These are phyloP conservation scores for Neonectria punicea DNA, from an alignment of 2,329 filamentous ascomycete species.

Conservation along the genomic window DNA sequence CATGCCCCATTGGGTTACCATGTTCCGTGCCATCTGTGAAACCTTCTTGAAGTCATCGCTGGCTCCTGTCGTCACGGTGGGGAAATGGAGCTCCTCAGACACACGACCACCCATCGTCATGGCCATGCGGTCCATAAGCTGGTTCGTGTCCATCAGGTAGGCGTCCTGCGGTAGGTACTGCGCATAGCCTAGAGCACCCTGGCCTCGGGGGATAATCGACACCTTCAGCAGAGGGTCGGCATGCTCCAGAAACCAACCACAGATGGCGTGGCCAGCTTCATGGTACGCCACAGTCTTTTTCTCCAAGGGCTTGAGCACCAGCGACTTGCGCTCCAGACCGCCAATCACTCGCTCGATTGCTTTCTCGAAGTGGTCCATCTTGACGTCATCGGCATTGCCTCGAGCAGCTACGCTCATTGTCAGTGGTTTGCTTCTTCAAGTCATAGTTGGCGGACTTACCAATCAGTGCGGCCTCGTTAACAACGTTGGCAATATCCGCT, in stretches of 20 bases:
- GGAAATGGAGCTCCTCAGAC: constrained; percentile 95
- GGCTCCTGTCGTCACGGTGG: constrained; percentile 93
- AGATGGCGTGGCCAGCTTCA: constrained; percentile 97
- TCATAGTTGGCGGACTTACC: constrained; percentile 66
- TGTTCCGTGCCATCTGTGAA: constrained; percentile 91
- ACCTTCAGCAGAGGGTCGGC: constrained; percentile 99
- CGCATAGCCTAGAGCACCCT: constrained; percentile 93
- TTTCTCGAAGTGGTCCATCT: constrained; percentile 93
- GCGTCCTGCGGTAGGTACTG: constrained; percentile 96
- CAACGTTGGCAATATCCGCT: constrained; percentile 97
- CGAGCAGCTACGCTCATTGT: constrained; percentile 75
- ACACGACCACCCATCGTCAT: constrained; percentile 98
- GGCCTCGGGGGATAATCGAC: constrained; percentile 95
- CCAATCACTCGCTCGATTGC: constrained; percentile 98
- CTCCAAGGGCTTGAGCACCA: constrained; percentile 92
- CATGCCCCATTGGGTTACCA: constrained; percentile 99
- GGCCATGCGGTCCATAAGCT: constrained; percentile 99
- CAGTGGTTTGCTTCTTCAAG: constrained; percentile 12
- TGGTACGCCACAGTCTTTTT: constrained; percentile 98
- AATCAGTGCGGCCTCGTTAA: constrained; percentile 96
- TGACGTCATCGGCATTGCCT: constrained; percentile 80
- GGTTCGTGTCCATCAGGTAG: constrained; percentile 94
- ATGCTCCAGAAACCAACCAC: constrained; percentile 96
- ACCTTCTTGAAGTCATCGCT: constrained; percentile 99
- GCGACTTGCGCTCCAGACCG: constrained; percentile 95